phyloP scores from a whole-genome alignment of 176 grass and related monocot species.

The Cocos nucifera region DNA sequence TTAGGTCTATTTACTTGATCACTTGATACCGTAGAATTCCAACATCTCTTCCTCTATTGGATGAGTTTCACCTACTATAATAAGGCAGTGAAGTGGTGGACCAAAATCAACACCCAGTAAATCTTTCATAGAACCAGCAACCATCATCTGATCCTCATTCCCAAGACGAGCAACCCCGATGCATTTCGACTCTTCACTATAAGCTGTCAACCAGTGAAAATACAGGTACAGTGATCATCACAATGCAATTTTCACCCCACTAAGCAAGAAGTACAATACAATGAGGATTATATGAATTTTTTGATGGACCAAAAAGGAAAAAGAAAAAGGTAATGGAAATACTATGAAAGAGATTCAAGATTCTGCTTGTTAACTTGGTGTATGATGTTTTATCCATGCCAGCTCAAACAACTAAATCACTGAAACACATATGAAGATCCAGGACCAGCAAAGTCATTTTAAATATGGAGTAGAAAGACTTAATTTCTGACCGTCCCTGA shows the following conservation, averaged over 20 bases:
- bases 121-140: constrained; percentile 59
- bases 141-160: constrained; percentile 75
- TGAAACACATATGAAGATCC: too few species aligned
- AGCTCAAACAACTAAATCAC: too few species aligned
- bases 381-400: too few species aligned
- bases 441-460: too few species aligned
- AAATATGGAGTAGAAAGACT: too few species aligned
- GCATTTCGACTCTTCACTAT: constrained; percentile 48
- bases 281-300: too few species aligned
- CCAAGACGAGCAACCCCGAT: constrained; percentile 84
- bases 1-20: constrained; percentile 4
- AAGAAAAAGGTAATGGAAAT: too few species aligned
- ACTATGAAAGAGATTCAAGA: too few species aligned
- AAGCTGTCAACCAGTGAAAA: constrained; percentile 37
- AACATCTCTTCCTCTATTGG: constrained; percentile 91
- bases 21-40: constrained; percentile 53
- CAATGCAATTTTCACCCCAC: neutral
- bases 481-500: too few species aligned
- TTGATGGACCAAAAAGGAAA: too few species aligned
- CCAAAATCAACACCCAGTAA: constrained; percentile 79
- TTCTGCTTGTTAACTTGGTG: too few species aligned
- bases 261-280: too few species aligned
- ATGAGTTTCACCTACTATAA: constrained; percentile 79
- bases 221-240: neutral
- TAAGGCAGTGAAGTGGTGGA: constrained; percentile 76